Conservation (phyloP, 1,139 yeast genomes). For the Debaryomyces fabryi region DNA sequence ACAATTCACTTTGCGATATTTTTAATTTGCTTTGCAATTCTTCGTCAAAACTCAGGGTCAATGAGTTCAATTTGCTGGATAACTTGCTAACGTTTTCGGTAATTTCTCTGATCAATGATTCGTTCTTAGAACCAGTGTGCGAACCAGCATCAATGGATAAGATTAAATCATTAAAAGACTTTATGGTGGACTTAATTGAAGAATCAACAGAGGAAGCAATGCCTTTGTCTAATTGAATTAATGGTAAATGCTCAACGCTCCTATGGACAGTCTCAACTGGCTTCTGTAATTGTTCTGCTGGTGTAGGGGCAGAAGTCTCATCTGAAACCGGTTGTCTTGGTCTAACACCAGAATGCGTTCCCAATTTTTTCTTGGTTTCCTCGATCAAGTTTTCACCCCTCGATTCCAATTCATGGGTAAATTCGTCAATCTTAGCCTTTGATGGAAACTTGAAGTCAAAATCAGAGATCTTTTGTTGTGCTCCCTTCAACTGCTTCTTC, state of each 20-base stretch:
- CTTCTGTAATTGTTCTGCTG: slow-evolving; percentile 50
- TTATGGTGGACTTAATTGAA: slow-evolving; percentile 49
- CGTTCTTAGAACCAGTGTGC: slow-evolving; percentile 32
- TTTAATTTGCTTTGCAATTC: slow-evolving; percentile 43
- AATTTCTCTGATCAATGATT: slow-evolving; percentile 33
- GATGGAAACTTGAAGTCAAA: slow-evolving; percentile 33
- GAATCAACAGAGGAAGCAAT: slow-evolving; percentile 39
- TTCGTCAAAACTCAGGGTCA: slow-evolving; percentile 45
- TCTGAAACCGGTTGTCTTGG: slow-evolving; percentile 15
- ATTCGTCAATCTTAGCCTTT: slow-evolving; percentile 34
- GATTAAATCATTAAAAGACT: slow-evolving; percentile 56
- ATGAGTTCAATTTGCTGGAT: slow-evolving; percentile 35
- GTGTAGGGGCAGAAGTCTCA: slow-evolving; percentile 29
- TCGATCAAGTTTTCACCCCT: slow-evolving; percentile 40
- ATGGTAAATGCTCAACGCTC: slow-evolving; percentile 38
- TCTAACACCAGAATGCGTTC: slow-evolving; percentile 19
- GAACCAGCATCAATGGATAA: slow-evolving; percentile 47
- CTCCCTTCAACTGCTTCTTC: slow-evolving; percentile 21
- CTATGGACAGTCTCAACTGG: slow-evolving; percentile 44
- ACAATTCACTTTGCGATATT: slow-evolving; percentile 52
- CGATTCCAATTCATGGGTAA: slow-evolving; percentile 37
- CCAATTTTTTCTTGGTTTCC: slow-evolving; percentile 39
- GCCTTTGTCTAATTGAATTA: slow-evolving; percentile 30
- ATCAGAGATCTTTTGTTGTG: slow-evolving; percentile 24
- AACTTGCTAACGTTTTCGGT: slow-evolving; percentile 36